Base-by-base conservation (phyloP, 768 basidiomycete genomes). In the Sutorius australiensis region DNA sequence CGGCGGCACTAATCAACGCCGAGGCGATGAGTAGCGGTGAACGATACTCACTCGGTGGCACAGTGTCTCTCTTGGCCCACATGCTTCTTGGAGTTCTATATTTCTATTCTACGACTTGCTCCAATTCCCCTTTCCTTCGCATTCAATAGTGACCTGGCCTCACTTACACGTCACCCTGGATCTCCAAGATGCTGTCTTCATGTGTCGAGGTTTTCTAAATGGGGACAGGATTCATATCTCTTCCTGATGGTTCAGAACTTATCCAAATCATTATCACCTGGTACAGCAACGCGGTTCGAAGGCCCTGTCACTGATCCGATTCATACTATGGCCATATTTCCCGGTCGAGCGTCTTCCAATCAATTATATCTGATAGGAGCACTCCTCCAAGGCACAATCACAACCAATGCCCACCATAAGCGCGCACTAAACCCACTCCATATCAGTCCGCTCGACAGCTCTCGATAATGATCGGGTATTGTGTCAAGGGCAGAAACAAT, bases 381-480 rank as follows among this genome's bases (percentile, higher is more conserved):
- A 46, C 24, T 32, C 11, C 17, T 5, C 19, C 21, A 42, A 58
- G 47, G 57, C 27, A 54, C 37, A 12, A 3, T 8, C 17, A 44
- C 44, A 19, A 32, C 44, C 21, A 40, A 61, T 48, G 16, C 46
- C 61, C 53, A 41, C 53, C 54, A 30, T 30, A 36, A 28, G 6
- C 13, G 21, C 34, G 9, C 30, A 33, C 40, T 13, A 13, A 11
- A 31, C 37, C 38, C 33, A 5, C 38, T 45, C 49, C 33, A 57
- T 45, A 54, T 50, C 37, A 27, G 38, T 31, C 24, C 33, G 34
- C 42, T 47, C 48, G 49, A 52, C 37, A 19, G 40, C 4, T 21
- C 16, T 33, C 10, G 30, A 58, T 46, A 46, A 44, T 34, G 57
- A 61, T 63, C 39, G 48, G 42, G 3, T 45, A 31, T 24, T 48